Evolutionary conservation across 2,329 filamentous ascomycete species (phyloP), one percentile per base, ranked within the genome.

Genomic region (Byssochlamys sp.): DNA sequence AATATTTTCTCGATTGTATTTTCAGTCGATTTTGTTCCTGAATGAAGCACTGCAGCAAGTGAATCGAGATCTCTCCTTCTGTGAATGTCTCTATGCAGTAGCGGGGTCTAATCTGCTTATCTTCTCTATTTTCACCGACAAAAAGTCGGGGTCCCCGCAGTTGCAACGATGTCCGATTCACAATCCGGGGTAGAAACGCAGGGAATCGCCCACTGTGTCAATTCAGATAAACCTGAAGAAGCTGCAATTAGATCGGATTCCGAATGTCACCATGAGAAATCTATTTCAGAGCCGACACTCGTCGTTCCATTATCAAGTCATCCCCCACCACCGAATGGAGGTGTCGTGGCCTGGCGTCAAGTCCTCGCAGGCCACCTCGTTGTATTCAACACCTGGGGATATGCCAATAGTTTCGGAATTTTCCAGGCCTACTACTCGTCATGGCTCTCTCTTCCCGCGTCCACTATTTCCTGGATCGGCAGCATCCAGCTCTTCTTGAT

Each of bases 381-480:
- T 28, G 62, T 71, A 14, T 62, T 63, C 56, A 67, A 67, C 31
- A 63, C 65, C 27, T 65, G 62, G 61, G 63, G 63, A 1, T 63
- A 68, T 33, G 61, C 65, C 27, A 61, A 60, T 55, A 71, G 70
- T 12, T 78, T 75, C 55, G 76, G 76, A 9, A 66, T 78, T 27
- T 79, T 77, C 59, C 75, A 79, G 65, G 65, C 69, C 12, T 77
- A 77, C 63, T 78, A 79, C 59, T 66, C 69, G 2, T 64, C 65
- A 4, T 55, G 64, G 0, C 65, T 78, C 6, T 35, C 64, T 0
- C 62, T 65, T 2, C 60, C 70, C 1, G 67, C 73, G 1, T 73
- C 72, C 1, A 65, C 69, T 28, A 73, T 78, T 28, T 75, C 75
- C 24, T 79, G 75, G 77, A 69, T 79, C n/a, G 75, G 77, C n/a